Base-by-base conservation (phyloP, 2,329 filamentous ascomycete genomes). In the Alternaria arbusti region DNA sequence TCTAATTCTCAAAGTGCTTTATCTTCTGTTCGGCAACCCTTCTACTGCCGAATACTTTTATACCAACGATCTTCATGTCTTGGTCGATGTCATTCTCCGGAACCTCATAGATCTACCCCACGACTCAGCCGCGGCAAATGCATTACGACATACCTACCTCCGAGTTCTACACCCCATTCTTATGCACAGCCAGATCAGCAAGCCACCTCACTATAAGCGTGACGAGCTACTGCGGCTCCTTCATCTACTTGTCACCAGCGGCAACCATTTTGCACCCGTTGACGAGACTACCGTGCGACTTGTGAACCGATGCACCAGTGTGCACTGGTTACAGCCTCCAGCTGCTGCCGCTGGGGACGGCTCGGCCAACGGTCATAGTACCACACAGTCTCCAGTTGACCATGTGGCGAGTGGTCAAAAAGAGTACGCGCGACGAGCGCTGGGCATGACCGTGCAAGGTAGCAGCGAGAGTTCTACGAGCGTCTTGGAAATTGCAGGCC, bases 41-140 rank as follows among this genome's bases (percentile, higher is more conserved):
- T 88, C 91, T 15, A 99, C 96, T 0, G 93, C 96, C 79, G 96
- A 99, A 81, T 99, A 98, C 81, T 99, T 99, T 77, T 99, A 98
- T 80, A 97, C 94, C 26, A 99, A 99, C 77, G 96, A 99, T 75
- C 85, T 99, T 28, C 92, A 93, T 62, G 96, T 99, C 5, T 87
- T 99, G 15, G 86, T 98, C 50, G 96, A 99, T 76, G 96, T 99
- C 68, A 94, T 99, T 62, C 93, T 99, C 64, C 92, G 96, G 46
- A 99, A 99, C 74, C 85, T 99, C n/a, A 89, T 98, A 73, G 96
- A 99, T 78, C 85, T 99, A 9, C 96, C 96, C 0, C 91, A 95
- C 73, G 95, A 97, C 77, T 89, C 84, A 11, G 71, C 77, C 25
- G 78, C 80, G 23, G 75, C 79, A 3, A 79, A 76, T 30, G 78